Conservation (phyloP, 2,329 filamentous ascomycete genomes). For the Aspergillus costaricaensis region DNA sequence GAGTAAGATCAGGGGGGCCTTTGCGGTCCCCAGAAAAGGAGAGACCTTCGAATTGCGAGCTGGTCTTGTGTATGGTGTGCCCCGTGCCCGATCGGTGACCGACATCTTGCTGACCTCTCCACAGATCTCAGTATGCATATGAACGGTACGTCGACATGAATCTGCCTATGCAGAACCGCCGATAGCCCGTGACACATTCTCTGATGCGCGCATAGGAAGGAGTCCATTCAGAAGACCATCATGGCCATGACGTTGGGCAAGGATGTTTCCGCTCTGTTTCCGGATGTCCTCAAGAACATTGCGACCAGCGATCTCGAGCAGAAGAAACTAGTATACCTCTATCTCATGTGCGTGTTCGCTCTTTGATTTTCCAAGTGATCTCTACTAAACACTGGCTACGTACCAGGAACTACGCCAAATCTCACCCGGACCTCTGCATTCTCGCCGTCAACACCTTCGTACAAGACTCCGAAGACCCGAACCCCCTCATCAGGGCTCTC, state of each 20-base stretch:
- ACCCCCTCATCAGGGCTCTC: conserved; percentile 89
- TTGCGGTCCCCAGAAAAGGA: conserved; percentile 89
- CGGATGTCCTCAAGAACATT: conserved; percentile 98
- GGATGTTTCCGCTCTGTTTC: conserved; percentile 95
- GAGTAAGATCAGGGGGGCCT: conserved; percentile 92
- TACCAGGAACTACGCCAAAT: conserved; percentile 95
- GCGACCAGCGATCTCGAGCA: conserved; percentile 92
- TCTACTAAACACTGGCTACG: conserved; percentile 25
- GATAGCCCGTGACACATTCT: not conserved
- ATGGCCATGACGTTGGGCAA: conserved; percentile 99
- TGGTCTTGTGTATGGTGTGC: conserved; percentile 67
- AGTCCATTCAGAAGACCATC: conserved; percentile 99
- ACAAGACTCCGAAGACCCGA: conserved; percentile 97
- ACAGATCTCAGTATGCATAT: conserved; percentile 94
- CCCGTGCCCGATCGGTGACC: conserved; percentile 17
- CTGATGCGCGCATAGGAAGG: conserved; percentile 65
- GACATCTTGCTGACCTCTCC: conserved; percentile 36
- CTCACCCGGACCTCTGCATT: conserved; percentile 96
- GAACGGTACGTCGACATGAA: conserved; percentile 63
- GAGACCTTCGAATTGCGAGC: conserved; percentile 97
- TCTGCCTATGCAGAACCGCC: not conserved
- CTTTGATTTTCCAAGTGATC: not conserved
- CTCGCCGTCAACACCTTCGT: conserved; percentile 99
- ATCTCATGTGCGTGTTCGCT: conserved; percentile 73
- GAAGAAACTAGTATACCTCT: conserved; percentile 99